Percentiles rank a stretch among this genome's conserved stretches.
Evolutionary conservation across 345 rosid species (phyloP).

Genomic region (Eucalyptus coolabah): DNA sequence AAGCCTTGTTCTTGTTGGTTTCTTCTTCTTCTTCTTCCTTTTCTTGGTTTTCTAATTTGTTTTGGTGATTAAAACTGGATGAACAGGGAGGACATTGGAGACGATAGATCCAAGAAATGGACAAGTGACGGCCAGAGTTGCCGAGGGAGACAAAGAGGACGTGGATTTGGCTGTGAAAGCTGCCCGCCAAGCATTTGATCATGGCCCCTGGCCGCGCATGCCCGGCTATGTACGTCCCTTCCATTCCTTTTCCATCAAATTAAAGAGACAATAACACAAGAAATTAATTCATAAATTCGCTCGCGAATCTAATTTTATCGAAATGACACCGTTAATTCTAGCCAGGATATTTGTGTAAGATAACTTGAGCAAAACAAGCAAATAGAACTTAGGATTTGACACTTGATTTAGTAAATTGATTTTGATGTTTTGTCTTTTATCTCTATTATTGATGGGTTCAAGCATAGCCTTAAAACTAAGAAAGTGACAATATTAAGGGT

Average conservation of each 20-base stretch:
- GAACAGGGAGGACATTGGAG: slow-evolving; percentile 37
- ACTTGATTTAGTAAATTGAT: background rate
- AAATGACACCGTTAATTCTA: background rate
- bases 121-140: slow-evolving; percentile 22
- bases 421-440: background rate
- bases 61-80: background rate
- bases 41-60: background rate
- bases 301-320: background rate
- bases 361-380: background rate
- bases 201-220: slow-evolving; percentile 65
- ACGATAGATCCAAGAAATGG: slow-evolving; percentile 48
- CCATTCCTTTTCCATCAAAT: background rate
- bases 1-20: background rate
- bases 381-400: background rate
- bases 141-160: slow-evolving; percentile 51
- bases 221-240: slow-evolving; percentile 36
- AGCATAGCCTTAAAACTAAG: background rate
- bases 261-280: background rate
- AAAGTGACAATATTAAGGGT: background rate
- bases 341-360: background rate
- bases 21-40: background rate
- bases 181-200: slow-evolving; percentile 52
- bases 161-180: slow-evolving; percentile 51
- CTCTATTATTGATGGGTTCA: background rate
- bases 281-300: background rate